A percentile compares a stretch with the other conserved stretches of the same genome.
Evolutionary conservation across 202 grass and related monocot genomes (phyloP).

Genomic region (Setaria viridis): DNA sequence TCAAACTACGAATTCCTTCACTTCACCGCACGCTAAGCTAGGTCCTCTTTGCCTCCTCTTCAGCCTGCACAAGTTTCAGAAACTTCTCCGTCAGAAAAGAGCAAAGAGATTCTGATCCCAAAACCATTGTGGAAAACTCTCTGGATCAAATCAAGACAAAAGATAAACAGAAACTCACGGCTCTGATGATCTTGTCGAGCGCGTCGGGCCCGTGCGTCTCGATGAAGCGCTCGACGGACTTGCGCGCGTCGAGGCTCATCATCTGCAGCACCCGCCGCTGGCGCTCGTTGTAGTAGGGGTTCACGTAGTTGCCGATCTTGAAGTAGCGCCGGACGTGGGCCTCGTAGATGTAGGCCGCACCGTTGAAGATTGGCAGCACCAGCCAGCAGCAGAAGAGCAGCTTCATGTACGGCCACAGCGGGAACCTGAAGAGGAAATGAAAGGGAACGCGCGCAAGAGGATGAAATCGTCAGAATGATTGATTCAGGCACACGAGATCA

Average conservation of each 20-base stretch:
- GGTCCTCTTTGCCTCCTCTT: slow-evolving; percentile 58
- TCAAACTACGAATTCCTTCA: slow-evolving; percentile 40
- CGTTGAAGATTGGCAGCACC: slow-evolving; percentile 96
- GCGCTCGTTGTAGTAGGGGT: slow-evolving; percentile 65
- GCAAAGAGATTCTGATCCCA: background rate
- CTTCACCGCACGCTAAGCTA: slow-evolving; percentile 44
- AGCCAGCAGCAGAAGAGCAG: slow-evolving; percentile 91
- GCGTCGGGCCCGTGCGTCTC: slow-evolving; percentile 73
- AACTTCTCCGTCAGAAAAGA: background rate
- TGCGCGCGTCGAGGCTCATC: slow-evolving; percentile 93
- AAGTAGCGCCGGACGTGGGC: slow-evolving; percentile 77
- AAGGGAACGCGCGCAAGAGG: too few species aligned
- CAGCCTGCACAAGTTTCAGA: slow-evolving; percentile 55
- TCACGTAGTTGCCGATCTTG: slow-evolving; percentile 78
- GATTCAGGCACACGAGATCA: background rate
- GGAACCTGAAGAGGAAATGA: slow-evolving; percentile 56
- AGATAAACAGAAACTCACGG: slow-evolving; percentile 48
- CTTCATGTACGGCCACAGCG: slow-evolving; percentile 91
- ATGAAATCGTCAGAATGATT: background rate
- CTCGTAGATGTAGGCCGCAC: slow-evolving; percentile 95
- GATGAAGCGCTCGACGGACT: slow-evolving; percentile 80
- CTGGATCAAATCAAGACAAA: background rate
- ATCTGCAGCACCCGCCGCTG: slow-evolving; percentile 83
- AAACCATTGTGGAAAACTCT: background rate
- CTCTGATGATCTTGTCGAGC: slow-evolving; percentile 78